Evolutionary conservation across 2,329 filamentous ascomycete genomes (phyloP).

Genomic region (Trichophyton simii): DNA sequence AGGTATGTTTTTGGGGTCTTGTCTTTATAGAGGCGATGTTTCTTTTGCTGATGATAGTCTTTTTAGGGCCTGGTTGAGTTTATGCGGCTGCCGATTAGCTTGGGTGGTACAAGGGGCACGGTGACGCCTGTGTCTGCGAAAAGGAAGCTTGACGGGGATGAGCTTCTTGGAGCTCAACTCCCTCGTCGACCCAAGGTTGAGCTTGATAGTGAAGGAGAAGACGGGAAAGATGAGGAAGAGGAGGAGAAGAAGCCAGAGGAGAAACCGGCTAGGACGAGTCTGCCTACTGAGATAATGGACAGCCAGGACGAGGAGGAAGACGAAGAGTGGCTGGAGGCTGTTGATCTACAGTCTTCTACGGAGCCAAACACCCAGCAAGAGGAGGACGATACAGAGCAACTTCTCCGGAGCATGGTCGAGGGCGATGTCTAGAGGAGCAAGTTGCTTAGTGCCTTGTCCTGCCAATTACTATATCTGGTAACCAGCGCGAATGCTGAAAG

Average conservation of each 20-base stretch:
- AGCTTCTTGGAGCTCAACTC: background rate
- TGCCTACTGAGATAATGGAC: conserved; percentile 7
- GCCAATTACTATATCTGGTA: background rate
- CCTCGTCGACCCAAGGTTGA: background rate
- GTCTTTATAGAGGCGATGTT: too few relatives aligned
- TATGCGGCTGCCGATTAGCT: background rate
- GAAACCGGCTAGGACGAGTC: background rate
- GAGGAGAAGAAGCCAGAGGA: background rate
- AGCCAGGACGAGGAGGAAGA: conserved; percentile 8
- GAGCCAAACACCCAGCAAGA: background rate
- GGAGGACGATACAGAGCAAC: background rate
- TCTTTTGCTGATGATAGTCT: background rate
- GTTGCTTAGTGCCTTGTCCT: background rate
- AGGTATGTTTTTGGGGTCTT: conserved; percentile 11
- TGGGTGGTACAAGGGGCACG: background rate
- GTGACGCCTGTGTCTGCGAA: background rate
- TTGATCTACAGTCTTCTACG: background rate
- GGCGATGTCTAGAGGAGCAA: background rate
- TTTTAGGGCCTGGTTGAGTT: conserved; percentile 1
- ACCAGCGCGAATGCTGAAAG: background rate
- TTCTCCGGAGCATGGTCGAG: background rate
- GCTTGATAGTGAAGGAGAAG: background rate
- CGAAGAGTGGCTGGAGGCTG: background rate
- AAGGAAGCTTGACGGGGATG: background rate
- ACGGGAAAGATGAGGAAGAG: background rate